Percentiles rank a stretch among this genome's conserved stretches.
Evolutionary conservation across 177 flowering plant genomes (phyloP).

Genomic region (Telopea speciosissima): DNA sequence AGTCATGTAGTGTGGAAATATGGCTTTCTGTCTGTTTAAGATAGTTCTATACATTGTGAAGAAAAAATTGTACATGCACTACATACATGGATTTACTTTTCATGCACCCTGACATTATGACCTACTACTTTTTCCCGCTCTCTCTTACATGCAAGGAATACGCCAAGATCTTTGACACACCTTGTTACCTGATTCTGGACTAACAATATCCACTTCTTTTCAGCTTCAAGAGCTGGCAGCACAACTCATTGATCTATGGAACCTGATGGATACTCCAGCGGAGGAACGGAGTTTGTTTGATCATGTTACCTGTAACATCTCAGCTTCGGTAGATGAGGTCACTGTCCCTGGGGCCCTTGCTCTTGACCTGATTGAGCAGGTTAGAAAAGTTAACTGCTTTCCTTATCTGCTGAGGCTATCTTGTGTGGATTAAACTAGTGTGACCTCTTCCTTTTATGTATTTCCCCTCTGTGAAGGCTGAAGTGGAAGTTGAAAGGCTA

Average conservation of each 20-base stretch:
- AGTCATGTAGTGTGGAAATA: no score
- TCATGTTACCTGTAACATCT: constrained; percentile 84
- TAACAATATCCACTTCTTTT: background rate
- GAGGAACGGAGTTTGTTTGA: constrained; percentile 80
- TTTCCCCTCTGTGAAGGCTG: constrained; percentile 46
- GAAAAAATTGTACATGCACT: no score
- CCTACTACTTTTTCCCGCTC: no score
- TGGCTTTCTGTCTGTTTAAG: no score
- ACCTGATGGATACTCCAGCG: constrained; percentile 85
- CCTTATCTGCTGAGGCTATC: background rate
- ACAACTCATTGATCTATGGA: constrained; percentile 87
- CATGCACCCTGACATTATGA: no score
- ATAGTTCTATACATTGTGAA: no score
- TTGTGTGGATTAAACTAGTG: background rate
- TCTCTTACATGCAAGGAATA: no score
- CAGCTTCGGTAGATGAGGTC: constrained; percentile 86
- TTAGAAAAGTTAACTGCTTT: constrained; percentile 11
- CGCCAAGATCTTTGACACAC: background rate
- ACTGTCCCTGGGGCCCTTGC: constrained; percentile 89
- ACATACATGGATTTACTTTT: no score
- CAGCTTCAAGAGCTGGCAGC: constrained; percentile 95
- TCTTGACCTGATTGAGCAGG: constrained; percentile 87
- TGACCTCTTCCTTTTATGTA: constrained; percentile 6
- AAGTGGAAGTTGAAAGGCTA: constrained; percentile 87
- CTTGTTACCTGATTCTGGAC: background rate